These are phyloP conservation scores for Ilyonectria robusta DNA, from an alignment of 2,329 filamentous ascomycete species.

Conservation along the genomic window DNA sequence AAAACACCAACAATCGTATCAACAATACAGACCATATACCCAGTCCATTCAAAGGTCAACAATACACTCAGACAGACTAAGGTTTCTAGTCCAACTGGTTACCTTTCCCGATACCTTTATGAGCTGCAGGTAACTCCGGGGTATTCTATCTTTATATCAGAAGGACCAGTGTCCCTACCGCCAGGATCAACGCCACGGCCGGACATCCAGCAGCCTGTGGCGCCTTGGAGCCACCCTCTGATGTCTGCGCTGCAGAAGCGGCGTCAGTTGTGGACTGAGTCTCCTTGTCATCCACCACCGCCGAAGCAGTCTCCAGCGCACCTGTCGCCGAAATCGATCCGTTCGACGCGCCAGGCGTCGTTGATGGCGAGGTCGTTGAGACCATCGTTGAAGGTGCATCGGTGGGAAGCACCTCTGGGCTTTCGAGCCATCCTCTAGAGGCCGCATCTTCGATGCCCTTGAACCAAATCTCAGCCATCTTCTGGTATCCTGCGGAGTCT, in stretches of 20 bases:
- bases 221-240: conserved; percentile 14
- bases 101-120: too few relatives aligned
- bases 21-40: too few relatives aligned
- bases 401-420: conserved; percentile 13
- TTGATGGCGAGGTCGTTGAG: conserved; percentile 6
- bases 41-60: too few relatives aligned
- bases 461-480: conserved; percentile 54
- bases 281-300: background rate
- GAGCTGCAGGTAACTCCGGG: too few relatives aligned
- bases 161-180: conserved; percentile 21
- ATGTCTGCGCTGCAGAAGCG: conserved; percentile 7
- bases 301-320: background rate
- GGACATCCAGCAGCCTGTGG: conserved; percentile 15
- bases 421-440: conserved; percentile 25
- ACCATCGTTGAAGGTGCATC: background rate
- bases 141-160: conserved; percentile 12
- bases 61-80: too few relatives aligned
- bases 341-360: conserved; percentile 9
- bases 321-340: background rate
- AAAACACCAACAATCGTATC: too few relatives aligned
- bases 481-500: conserved; percentile 55
- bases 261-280: conserved; percentile 7
- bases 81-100: too few relatives aligned
- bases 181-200: conserved; percentile 16
- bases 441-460: conserved; percentile 22